phyloP scores from a whole-genome alignment of 225 moss, liverwort and hornwort genomes.

The Bryoerythrophyllum caledonicum region DNA sequence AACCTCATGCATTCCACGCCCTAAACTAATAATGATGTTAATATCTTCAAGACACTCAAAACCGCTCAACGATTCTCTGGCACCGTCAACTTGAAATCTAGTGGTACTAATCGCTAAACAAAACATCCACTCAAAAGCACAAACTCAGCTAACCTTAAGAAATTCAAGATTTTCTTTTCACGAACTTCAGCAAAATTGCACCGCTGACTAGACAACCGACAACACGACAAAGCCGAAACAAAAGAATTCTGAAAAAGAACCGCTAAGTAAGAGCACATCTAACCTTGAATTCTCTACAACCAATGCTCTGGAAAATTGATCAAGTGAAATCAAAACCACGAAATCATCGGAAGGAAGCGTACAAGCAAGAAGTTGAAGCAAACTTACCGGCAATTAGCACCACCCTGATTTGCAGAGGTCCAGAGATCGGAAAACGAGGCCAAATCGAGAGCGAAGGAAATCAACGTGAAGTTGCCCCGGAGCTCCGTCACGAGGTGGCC shows the following conservation, averaged over 20 bases:
- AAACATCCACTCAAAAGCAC: background rate
- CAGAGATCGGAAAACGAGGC: background rate
- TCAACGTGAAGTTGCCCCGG: background rate
- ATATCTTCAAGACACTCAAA: slow-evolving; percentile 1
- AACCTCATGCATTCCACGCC: background rate
- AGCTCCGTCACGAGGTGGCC: background rate
- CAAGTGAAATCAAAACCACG: background rate
- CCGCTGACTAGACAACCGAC: too few relatives aligned
- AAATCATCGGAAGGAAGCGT: background rate
- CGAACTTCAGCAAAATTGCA: background rate
- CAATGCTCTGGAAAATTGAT: background rate
- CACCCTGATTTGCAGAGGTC: background rate
- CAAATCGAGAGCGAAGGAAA: background rate
- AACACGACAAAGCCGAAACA: too few relatives aligned
- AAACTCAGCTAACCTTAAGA: background rate
- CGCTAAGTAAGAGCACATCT: too few relatives aligned
- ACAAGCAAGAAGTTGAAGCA: too few relatives aligned
- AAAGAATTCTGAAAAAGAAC: too few relatives aligned
- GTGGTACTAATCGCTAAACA: background rate
- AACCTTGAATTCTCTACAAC: too few relatives aligned
- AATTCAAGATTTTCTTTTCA: background rate
- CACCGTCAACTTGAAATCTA: slow-evolving; percentile 3
- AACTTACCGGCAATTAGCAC: background rate
- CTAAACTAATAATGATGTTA: background rate
- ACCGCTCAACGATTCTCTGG: slow-evolving; percentile 25